Evolutionary conservation across 2,329 filamentous ascomycete species (phyloP), one percentile per base, ranked within the genome.

Genomic region (Paradendryphiella salina): DNA sequence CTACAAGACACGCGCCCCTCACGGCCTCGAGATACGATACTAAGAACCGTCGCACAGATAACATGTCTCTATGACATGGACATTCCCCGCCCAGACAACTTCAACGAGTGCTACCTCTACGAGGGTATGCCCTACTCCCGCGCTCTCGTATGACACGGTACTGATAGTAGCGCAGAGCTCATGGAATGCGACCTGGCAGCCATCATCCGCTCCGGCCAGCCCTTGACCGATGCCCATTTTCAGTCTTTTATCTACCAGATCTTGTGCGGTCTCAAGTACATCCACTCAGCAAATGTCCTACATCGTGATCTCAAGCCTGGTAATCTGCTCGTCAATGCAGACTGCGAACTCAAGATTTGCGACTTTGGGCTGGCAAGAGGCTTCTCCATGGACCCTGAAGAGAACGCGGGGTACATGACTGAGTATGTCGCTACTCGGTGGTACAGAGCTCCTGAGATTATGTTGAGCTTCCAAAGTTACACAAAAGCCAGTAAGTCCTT

Each of bases 231-330:
- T 72, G 94, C 94, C 47, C 94, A 99, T 76, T 99, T 99, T 80
- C 94, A 99, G 77, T 97, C 94, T 44, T 99, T 99, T 79, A 96
- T 99, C 78, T 99, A 99, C 80, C 94, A 99, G 82, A 99, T 99
- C 63, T 87, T 99, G 5, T 97, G 94, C 74, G 94, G 94, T 59
- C 82, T 99, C 65, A 99, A 99, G 81, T 99, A 97, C 76, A 97
- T 99, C 61, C 94, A 99, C 80, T 97, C 93, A 17, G 94, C 94
- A 64, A 97, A 97, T 69, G 94, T 99, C 44, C 82, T 99, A 61
- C 94, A 99, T 75, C 88, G 94, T 73, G 94, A 99, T 74, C 77
- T 99, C 71, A 99, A 99, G 79, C 94, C 94, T 29, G 94, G 94
- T 51, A 99, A 99, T 74, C 77, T 99, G 69, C 85, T 99, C 35